Evolutionary conservation across 345 rosid species (phyloP), one percentile per base, ranked within the genome.

Genomic region (Gossypium raimondii): DNA sequence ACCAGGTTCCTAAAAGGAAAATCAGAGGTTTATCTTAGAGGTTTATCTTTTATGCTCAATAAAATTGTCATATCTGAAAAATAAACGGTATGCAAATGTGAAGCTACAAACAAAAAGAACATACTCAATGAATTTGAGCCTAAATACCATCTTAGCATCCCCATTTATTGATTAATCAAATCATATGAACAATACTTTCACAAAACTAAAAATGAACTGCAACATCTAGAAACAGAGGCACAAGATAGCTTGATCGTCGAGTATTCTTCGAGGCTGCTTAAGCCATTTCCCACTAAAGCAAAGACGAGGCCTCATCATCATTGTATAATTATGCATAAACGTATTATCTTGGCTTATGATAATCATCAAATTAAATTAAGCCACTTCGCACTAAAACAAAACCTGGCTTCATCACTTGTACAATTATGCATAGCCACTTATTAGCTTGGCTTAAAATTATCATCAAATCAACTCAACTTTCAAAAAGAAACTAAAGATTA

Each of bases 1-100:
- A 76, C 86, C 86, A 79, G 88, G 90, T 73, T 80, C 87, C 98
- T 92, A 86, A 52, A 62, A 78, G 3, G 43, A 34, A 77, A 76
- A 73, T 13, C 43, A 51, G 41, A 65, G 74, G 61, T 53, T 76
- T 20, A 68, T 71, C 71, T 67, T 41, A 51, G 41, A 65, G 74
- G 61, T 53, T 76, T 20, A 73, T 71, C 71, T 67, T 41, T 13
- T 56, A 59, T 29, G 29, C 66, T 67, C 25, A 44, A 27, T 12
- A 75, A 20, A 61, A 41, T 55, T 55, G 24, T 50, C 9, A 45
- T 57, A 63, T 55, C 73, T 18, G 2, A 3, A 38, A 13, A 25
- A 47, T 14, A 48, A 14, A 50, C 43, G 48, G 71, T 22, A 7
- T 48, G 20, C 11, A 50, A 24, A 22, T 20, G 44, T 48, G 41